Evolutionary conservation across 2,329 filamentous ascomycete species (phyloP), one percentile per base, ranked within the genome.

Genomic region (Fusarium drepaniforme): DNA sequence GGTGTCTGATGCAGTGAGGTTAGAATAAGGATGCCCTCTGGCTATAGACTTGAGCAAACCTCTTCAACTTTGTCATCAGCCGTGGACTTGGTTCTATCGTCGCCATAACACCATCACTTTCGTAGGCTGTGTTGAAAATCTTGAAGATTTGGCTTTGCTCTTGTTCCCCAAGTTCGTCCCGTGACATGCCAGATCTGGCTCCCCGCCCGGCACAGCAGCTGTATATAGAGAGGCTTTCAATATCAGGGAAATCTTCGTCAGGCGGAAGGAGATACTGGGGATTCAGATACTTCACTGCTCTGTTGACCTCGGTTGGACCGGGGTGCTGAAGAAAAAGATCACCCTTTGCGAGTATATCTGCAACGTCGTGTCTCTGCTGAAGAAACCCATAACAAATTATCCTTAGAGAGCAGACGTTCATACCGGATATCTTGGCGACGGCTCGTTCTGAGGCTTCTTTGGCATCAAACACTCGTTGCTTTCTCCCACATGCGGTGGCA

Each of bases 321-420:
- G 37, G 37, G 37, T 40, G 37, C 21, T 69, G 62, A 18, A 69
- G 67, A 23, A 66, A 61, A 11, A 69, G 21, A 4, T 61, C 44
- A 9, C 57, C 62, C 23, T 53, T 40, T 5, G 62, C 28, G 33
- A 69, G 62, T 13, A 66, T 28, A 56, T 35, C 40, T 7, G 53
- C 63, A 56, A 66, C 38, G 1, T 28, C 7, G n/a, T 66, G 16
- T 16, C 46, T 59, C 15, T 66, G 25, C 5, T 16, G 15, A 28
- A 49, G 7, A 12, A 60, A 49, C n/a, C 63, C 51, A 30, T 66
- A 60, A 1, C 46, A 53, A 18, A 40, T 40, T 3, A 40, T 40
- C 16, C 37, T 40, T 16, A 40, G 37, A 40, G 37, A 40, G 37
- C 37, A 40, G 16, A 40, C 16, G 8, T 40, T 40, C 37, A 40